Conservation (phyloP, 768 basidiomycete genomes). For the Rickenella mellea region DNA sequence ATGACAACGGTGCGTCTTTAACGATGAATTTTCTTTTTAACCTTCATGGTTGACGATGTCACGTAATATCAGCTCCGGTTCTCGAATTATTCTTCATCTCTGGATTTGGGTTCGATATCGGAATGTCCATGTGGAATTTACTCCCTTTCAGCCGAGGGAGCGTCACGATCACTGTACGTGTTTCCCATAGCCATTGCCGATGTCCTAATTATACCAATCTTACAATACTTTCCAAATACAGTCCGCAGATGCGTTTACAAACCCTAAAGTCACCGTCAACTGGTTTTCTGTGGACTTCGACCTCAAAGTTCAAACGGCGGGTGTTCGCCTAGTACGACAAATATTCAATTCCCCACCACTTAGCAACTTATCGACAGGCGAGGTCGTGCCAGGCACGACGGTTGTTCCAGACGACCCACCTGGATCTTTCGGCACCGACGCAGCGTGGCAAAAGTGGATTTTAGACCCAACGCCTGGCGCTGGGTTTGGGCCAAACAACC, state of each 20-base stretch:
- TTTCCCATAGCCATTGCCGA: too few species aligned
- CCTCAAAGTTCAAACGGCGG: conserved; percentile 38
- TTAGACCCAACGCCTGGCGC: conserved; percentile 9
- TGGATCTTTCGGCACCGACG: conserved; percentile 32
- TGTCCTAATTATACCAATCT: not conserved
- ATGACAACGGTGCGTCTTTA: conserved; percentile 32
- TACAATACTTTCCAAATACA: conserved; percentile 8
- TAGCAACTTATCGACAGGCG: conserved; percentile 29
- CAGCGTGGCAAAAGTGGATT: conserved; percentile 39
- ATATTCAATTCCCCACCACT: conserved; percentile 29
- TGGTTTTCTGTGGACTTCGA: conserved; percentile 43
- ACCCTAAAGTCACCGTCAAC: conserved; percentile 38
- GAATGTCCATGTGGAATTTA: conserved; percentile 42
- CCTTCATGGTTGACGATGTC: conserved; percentile 1
- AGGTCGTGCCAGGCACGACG: conserved; percentile 29
- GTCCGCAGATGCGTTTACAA: conserved; percentile 37
- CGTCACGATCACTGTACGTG: conserved; percentile 35
- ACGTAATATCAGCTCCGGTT: conserved; percentile 27
- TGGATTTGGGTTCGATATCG: conserved; percentile 38
- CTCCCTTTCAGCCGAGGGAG: conserved; percentile 45
- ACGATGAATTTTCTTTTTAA: not conserved
- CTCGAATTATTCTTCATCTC: conserved; percentile 38
- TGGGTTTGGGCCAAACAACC: conserved; percentile 34
- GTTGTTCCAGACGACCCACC: conserved; percentile 38
- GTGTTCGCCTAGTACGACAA: conserved; percentile 32